Base-by-base conservation (phyloP, 176 grass and related monocot species). In the Avena sativa region DNA sequence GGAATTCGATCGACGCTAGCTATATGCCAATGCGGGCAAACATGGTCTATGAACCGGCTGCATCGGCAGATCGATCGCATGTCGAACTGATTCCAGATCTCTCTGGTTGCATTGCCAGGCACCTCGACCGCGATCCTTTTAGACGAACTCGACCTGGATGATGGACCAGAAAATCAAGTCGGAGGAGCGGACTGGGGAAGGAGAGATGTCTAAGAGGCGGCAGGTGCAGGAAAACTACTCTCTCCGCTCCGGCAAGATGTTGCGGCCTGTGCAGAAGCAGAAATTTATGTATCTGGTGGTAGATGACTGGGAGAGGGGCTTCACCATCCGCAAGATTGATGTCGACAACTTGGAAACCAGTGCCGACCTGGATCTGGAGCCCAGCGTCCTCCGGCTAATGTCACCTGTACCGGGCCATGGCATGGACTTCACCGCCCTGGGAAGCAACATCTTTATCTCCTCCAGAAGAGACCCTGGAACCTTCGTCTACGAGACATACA, bases 311-410 rank as follows among this genome's bases (percentile, higher is more conserved):
- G 26, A 66, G 26, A 32, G 26, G 63, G 63, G 63, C 63, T 66
- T 66, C 63, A 32, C 63, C 63, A 66, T 66, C 25, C 63, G 26
- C 25, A 66, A 66, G 63, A 66, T 66, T 6, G 63, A 66, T 3
- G 12, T 5, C 63, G 63, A 66, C 63, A 32, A 32, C 63, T 2
- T 66, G 26, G 63, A 66, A 66, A 30, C 63, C 26, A 66, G 63
- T 2, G 32, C 63, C 63, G 63, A 66, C 63, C 63, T 66, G 63
- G 63, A 66, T 14, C 63, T 66, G 63, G 63, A 66, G 63, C 63
- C 26, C 5, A 7, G 4, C 12, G 12, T 32, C 63, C 63, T 66
- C 12, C 25, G 26, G 25, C 12, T 66, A 6, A 1, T 30, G 5
- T 4, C 12, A 32, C 25, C 63, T 66, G 25, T 66, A 25, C 63